Conservation (phyloP, 805 yeast genomes). For the Cyberlindnera sargentensis region DNA sequence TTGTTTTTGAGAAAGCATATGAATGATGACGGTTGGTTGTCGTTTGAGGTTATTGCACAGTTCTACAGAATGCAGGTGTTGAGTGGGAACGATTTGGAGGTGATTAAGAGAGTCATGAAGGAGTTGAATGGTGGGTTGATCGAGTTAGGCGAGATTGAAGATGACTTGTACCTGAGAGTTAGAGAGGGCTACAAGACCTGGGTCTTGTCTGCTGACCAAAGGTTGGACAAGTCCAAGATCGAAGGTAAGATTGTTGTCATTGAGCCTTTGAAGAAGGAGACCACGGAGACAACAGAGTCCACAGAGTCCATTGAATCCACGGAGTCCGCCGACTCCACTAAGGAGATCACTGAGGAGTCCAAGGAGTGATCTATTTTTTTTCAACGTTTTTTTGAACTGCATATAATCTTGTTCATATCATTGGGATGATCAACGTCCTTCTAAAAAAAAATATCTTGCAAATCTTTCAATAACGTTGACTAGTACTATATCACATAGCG, state of each 20-base stretch:
- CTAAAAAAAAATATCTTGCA: too few species aligned
- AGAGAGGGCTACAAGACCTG: conserved; percentile 53
- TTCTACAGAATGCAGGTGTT: conserved; percentile 73
- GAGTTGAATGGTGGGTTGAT: conserved; percentile 28
- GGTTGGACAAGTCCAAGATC: conserved; percentile 40
- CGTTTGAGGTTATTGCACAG: conserved; percentile 51
- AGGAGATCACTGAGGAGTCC: too few species aligned
- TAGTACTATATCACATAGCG: too few species aligned
- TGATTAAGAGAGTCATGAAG: conserved; percentile 54
- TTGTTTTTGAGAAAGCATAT: conserved; percentile 73
- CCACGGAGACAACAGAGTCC: too few species aligned
- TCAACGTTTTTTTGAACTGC: too few species aligned
- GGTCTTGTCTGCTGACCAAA: conserved; percentile 53
- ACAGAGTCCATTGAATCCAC: too few species aligned
- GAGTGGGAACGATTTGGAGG: conserved; percentile 44
- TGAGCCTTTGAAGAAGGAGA: conserved; percentile 10
- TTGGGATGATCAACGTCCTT: too few species aligned
- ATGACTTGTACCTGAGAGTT: conserved; percentile 54
- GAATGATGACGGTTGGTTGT: conserved; percentile 70
- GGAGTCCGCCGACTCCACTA: too few species aligned
- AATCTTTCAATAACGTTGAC: too few species aligned
- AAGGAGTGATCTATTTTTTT: too few species aligned
- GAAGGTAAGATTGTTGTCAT: conserved; percentile 24
- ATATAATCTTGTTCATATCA: too few species aligned
- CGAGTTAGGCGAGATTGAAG: conserved; percentile 32